Evolutionary conservation across 768 basidiomycete genomes (phyloP).

Genomic region (Hydnum rufescens): DNA sequence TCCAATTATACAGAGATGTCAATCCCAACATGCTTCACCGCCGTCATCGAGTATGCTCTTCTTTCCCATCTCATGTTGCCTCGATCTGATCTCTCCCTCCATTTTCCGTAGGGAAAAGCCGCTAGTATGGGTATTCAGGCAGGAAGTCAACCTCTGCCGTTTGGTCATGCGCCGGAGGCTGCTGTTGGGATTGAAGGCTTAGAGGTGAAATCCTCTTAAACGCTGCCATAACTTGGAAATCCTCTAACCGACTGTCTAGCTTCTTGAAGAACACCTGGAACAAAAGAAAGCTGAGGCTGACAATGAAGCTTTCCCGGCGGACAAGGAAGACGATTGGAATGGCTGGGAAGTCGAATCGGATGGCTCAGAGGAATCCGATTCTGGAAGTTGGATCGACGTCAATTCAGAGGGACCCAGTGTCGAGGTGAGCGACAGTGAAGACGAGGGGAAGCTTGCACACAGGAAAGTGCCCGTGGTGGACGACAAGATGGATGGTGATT

Average conservation of each 20-base stretch:
- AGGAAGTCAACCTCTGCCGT: constrained; percentile 52
- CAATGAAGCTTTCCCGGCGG: constrained; percentile 26
- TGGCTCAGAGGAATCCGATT: constrained; percentile 34
- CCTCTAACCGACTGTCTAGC: constrained; percentile 23
- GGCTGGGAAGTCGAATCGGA: constrained; percentile 79
- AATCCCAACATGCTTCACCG: constrained; percentile 84
- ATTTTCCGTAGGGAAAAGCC: constrained; percentile 56
- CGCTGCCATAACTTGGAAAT: neutral
- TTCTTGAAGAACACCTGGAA: constrained; percentile 72
- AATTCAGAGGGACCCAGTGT: constrained; percentile 41
- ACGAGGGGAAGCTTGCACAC: constrained; percentile 23
- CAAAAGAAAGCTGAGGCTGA: constrained; percentile 44
- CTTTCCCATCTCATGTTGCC: neutral
- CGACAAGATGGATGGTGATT: constrained; percentile 7
- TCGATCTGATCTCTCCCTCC: neutral
- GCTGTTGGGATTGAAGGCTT: constrained; percentile 82
- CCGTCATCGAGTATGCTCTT: constrained; percentile 49
- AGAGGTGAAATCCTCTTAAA: constrained; percentile 25
- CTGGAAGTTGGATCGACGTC: constrained; percentile 66
- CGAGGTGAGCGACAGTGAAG: constrained; percentile 74
- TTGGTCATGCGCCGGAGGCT: constrained; percentile 55
- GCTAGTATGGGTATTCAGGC: constrained; percentile 50
- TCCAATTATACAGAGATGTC: constrained; percentile 87
- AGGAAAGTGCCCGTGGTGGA: constrained; percentile 11
- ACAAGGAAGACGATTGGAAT: constrained; percentile 54